These are phyloP conservation scores for Hygrocybe coccinea DNA, from an alignment of 768 basidiomycete species.

Conservation along the genomic window DNA sequence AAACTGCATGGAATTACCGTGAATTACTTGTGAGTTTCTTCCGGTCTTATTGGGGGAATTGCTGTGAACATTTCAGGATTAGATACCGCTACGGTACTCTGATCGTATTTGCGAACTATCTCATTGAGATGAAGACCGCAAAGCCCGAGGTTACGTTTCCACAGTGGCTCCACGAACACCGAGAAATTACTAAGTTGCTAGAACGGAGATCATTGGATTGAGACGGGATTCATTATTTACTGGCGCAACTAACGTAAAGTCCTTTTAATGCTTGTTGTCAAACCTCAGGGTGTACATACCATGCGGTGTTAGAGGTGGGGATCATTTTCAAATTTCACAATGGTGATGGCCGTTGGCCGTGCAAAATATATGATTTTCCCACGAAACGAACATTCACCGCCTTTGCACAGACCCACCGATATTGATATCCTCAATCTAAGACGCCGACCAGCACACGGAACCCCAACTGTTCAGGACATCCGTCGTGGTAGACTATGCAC, in stretches of 20 bases:
- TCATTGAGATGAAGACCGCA: slow-evolving; percentile 62
- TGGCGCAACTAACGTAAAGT: not conserved
- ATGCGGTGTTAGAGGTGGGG: no score
- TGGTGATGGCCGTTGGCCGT: no score
- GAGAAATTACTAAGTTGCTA: slow-evolving; percentile 78
- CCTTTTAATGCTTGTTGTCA: no score
- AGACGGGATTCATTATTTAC: no score
- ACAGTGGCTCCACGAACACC: slow-evolving; percentile 73
- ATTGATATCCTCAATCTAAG: not conserved
- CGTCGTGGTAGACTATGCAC: not conserved
- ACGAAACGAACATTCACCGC: not conserved
- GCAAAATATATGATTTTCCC: no score
- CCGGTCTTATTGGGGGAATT: not conserved
- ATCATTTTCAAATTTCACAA: no score
- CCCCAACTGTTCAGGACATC: no score
- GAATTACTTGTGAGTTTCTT: slow-evolving; percentile 71
- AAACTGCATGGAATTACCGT: slow-evolving; percentile 72
- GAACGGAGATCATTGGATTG: slow-evolving; percentile 66
- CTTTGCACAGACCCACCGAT: no score
- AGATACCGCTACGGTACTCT: slow-evolving; percentile 87
- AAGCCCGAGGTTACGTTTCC: slow-evolving; percentile 56
- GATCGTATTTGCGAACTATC: slow-evolving; percentile 92
- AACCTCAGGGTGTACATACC: no score
- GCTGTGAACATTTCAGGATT: not conserved
- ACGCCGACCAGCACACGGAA: no score